Evolutionary conservation across 169 alveolate genomes (phyloP), one percentile per base, ranked within the genome.

Genomic region (Prorocentrum cordatum): DNA sequence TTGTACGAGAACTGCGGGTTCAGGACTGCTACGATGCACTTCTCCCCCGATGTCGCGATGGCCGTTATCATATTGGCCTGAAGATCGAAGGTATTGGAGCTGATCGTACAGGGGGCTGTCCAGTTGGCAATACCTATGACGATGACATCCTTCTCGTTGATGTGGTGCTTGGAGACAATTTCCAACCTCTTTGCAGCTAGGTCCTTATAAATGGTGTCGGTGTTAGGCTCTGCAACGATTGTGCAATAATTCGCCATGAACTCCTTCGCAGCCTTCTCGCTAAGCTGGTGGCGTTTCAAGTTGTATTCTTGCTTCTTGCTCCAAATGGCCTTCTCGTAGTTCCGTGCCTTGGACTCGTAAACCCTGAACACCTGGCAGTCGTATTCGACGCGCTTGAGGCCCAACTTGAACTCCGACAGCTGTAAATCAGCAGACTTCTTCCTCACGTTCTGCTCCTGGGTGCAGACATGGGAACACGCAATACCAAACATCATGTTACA

Each of bases 1-100:
- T 67, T 67, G 79, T 67, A 67, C 1, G 79, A 35, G 59, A 67
- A 67, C 26, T 35, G 33, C 16, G 79, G 79, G 59, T 35, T 67
- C 16, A 67, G 58, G 14, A 67, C 79, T 1, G 79, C 79, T 0
- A 50, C 79, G 24, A 20, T 35, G 35, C 36, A 35, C 22, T 35
- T 22, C 24, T 67, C 79, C 18, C 36, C 20, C 0, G 31, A 5
- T 0, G 1, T 0, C 24, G 36, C 24, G 36, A n/a, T 7, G 5
- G 33, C 36, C 36, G 59, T 0, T 0, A 58, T 35, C 6, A 67
- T 35, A 2, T 67, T 6, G n/a, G 79, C 36, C 36, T 67, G 79
- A 24, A 58, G 33, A 0, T n/a, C 0, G 24, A 35, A 58, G 26
- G n/a, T 22, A 0, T 50, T 0, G 27, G 26, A n/a, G 38, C 36